Evolutionary conservation across 2,329 filamentous ascomycete species (phyloP).

Genomic region (Pseudogymnoascus sp.): DNA sequence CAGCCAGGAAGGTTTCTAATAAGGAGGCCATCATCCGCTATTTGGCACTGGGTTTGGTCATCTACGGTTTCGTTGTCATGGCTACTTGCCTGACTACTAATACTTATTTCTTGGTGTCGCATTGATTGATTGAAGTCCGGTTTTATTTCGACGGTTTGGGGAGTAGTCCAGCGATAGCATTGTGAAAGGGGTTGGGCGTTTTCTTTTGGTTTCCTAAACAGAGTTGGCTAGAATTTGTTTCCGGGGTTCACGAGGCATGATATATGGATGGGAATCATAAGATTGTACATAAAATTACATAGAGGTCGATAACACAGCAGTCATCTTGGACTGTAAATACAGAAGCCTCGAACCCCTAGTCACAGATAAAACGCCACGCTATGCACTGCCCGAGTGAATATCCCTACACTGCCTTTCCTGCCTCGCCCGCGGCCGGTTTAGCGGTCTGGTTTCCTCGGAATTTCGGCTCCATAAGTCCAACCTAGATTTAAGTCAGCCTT

Average conservation of each 20-base stretch:
- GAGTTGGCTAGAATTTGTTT: not conserved
- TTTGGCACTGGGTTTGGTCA: slow-evolving; percentile 64
- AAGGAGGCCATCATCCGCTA: slow-evolving; percentile 58
- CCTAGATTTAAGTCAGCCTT: slow-evolving; percentile 17
- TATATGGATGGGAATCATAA: slow-evolving; percentile 3
- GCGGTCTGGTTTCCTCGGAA: slow-evolving; percentile 14
- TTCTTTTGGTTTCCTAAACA: not conserved
- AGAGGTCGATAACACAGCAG: slow-evolving; percentile 8
- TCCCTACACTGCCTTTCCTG: slow-evolving; percentile 7
- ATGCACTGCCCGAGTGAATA: slow-evolving; percentile 10
- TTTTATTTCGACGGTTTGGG: not conserved
- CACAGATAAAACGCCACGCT: slow-evolving; percentile 12
- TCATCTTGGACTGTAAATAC: slow-evolving; percentile 5
- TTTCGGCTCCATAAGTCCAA: slow-evolving; percentile 28
- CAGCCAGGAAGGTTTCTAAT: slow-evolving; percentile 40
- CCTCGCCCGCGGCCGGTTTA: slow-evolving; percentile 1
- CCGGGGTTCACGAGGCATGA: not conserved
- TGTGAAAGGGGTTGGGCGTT: slow-evolving; percentile 16
- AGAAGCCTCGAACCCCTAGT: not conserved
- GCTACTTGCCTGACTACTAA: slow-evolving; percentile 79
- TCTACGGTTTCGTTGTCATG: slow-evolving; percentile 88
- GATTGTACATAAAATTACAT: slow-evolving; percentile 11
- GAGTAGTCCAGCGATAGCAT: slow-evolving; percentile 15
- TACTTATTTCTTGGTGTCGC: slow-evolving; percentile 58
- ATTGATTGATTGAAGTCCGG: not conserved